Conservation (phyloP, 2,329 filamentous ascomycete species). For the Calonectria leucothoes region DNA sequence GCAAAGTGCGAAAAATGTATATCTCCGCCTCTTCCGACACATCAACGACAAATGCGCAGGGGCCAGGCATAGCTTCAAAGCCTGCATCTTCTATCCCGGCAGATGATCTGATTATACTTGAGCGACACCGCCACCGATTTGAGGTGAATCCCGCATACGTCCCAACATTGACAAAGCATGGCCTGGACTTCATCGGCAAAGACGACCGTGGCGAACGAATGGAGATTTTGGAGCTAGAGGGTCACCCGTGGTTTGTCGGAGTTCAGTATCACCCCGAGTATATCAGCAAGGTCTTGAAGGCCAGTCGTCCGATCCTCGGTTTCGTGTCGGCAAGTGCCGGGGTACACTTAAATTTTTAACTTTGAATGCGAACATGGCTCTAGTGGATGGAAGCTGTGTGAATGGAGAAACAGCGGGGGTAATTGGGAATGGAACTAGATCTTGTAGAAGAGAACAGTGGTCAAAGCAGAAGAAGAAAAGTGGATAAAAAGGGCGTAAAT, state of each 20-base stretch:
- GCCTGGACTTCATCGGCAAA: slow-evolving; percentile 82
- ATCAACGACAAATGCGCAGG: background rate
- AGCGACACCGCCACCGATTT: slow-evolving; percentile 90
- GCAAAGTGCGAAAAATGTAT: slow-evolving; percentile 80
- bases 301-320: slow-evolving; percentile 76
- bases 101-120: slow-evolving; percentile 61
- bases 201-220: slow-evolving; percentile 83
- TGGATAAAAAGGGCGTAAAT: background rate
- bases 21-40: slow-evolving; percentile 54
- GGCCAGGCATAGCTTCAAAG: too few species aligned
- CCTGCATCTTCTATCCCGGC: background rate
- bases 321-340: slow-evolving; percentile 67
- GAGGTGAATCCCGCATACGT: slow-evolving; percentile 89
- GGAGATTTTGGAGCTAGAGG: slow-evolving; percentile 84
- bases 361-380: background rate
- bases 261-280: slow-evolving; percentile 78
- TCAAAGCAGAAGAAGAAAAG: background rate
- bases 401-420: background rate
- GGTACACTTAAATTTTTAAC: slow-evolving; percentile 52
- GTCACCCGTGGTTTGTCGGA: slow-evolving; percentile 84
- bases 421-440: background rate
- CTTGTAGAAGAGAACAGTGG: background rate
- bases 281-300: slow-evolving; percentile 77
- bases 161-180: slow-evolving; percentile 73
- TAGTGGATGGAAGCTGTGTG: background rate